Percentiles rank a stretch among this genome's conserved stretches.
Evolutionary conservation across 331 rosid genomes (phyloP).

Genomic region (Phaseolus coccineus): DNA sequence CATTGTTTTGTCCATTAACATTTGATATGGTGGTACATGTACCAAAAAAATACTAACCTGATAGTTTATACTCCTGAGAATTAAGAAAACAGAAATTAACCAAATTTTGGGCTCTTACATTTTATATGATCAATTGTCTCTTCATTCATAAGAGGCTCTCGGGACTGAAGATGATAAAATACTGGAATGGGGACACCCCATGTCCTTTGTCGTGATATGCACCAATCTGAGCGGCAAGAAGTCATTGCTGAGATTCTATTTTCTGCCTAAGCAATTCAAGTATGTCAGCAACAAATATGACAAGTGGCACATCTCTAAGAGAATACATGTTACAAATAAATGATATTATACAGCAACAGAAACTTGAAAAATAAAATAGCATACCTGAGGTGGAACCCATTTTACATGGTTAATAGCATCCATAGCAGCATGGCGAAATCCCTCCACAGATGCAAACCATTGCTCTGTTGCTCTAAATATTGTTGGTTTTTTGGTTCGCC

Average conservation of each 20-base stretch:
- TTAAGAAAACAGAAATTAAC: conserved; percentile 27
- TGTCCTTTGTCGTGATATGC: conserved; percentile 97
- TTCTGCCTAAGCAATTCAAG: conserved; percentile 72
- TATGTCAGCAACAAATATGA: conserved; percentile 35
- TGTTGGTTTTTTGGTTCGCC: conserved; percentile 97
- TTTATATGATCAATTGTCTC: conserved; percentile 83
- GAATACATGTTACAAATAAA: conserved; percentile 32
- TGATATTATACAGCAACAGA: conserved; percentile 26
- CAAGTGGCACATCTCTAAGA: conserved; percentile 17
- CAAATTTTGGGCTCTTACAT: conserved; percentile 58
- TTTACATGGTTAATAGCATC: conserved; percentile 81
- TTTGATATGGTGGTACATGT: background rate
- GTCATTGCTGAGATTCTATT: conserved; percentile 97
- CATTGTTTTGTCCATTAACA: background rate
- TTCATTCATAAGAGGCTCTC: conserved; percentile 96
- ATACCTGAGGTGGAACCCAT: conserved; percentile 98
- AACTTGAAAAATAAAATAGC: conserved; percentile 31
- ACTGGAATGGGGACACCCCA: conserved; percentile 99
- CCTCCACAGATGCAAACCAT: conserved; percentile 99
- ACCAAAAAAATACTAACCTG: background rate
- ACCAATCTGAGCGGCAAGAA: conserved; percentile 95
- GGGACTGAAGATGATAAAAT: conserved; percentile 81
- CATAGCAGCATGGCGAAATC: conserved; percentile 84
- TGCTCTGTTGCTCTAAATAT: conserved; percentile 99
- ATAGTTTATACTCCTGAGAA: conserved; percentile 1